These are phyloP conservation scores for Phyllostachys edulis DNA, from an alignment of 176 grass and related monocot species.

Conservation along the genomic window DNA sequence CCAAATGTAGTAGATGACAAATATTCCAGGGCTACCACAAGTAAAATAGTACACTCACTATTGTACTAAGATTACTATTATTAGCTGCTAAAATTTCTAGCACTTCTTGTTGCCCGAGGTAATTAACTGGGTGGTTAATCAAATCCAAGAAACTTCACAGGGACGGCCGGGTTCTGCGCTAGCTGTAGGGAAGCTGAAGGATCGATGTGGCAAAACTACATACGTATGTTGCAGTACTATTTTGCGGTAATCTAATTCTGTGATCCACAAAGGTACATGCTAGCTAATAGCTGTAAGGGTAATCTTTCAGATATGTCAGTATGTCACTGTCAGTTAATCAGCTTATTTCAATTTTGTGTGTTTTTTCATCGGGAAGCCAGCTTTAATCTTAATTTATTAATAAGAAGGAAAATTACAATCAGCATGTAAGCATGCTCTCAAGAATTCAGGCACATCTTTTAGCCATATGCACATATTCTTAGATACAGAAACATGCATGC, in stretches of 20 bases:
- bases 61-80: conserved; percentile 12
- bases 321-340: background rate
- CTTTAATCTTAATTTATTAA: background rate
- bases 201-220: background rate
- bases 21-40: conserved; percentile 25
- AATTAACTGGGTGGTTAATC: background rate
- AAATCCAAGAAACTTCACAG: conserved; percentile 7
- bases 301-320: background rate
- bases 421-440: background rate
- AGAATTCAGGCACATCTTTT: background rate
- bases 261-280: background rate
- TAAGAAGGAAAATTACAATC: background rate
- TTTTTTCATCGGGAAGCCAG: background rate
- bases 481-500: background rate
- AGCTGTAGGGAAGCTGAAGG: background rate
- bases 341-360: background rate
- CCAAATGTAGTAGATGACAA: conserved; percentile 49
- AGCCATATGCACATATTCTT: conserved; percentile 1
- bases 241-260: background rate
- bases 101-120: background rate
- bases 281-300: background rate
- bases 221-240: background rate
- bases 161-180: background rate
- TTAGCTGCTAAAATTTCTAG: background rate
- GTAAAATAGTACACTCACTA: conserved; percentile 10